These are phyloP conservation scores for Polychytrium aggregatum DNA, from an alignment of 192 early-diverging fungal genomes.

Conservation along the genomic window DNA sequence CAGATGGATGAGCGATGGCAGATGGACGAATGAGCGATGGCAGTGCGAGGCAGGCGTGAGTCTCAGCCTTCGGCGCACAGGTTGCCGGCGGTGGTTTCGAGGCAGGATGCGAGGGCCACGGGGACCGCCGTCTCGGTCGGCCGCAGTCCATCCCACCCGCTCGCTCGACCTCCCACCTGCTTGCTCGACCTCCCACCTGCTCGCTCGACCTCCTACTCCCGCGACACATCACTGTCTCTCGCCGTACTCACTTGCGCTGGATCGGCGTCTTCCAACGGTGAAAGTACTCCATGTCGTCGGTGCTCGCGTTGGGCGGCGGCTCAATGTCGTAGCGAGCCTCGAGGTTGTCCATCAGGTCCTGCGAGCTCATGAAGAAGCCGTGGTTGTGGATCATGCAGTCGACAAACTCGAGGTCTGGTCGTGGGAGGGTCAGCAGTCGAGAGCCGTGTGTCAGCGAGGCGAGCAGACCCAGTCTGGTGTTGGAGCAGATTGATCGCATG, in stretches of 20 bases:
- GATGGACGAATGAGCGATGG: too few species aligned
- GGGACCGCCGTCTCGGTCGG: too few species aligned
- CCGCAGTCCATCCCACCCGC: neutral
- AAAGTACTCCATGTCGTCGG: constrained; percentile 30
- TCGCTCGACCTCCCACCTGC: too few species aligned
- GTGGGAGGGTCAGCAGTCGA: too few species aligned
- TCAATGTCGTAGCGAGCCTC: constrained; percentile 48
- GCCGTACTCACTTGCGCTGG: constrained; percentile 35
- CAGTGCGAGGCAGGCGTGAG: too few species aligned
- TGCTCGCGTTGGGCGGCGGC: constrained; percentile 5
- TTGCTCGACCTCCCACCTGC: too few species aligned
- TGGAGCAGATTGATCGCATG: too few species aligned
- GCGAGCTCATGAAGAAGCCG: constrained; percentile 45
- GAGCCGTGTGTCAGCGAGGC: too few species aligned
- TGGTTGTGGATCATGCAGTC: constrained; percentile 50
- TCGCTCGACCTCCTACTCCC: too few species aligned
- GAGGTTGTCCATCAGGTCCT: constrained; percentile 41
- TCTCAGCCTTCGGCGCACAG: neutral
- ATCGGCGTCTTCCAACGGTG: constrained; percentile 32
- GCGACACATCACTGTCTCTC: neutral
- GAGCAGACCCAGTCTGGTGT: too few species aligned
- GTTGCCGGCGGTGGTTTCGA: neutral
- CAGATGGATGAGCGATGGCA: too few species aligned
- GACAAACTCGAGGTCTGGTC: constrained; percentile 54
- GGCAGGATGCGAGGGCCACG: neutral